Evolutionary conservation across 2,329 filamentous ascomycete genomes (phyloP).

Genomic region (Aureobasidium leucospermi): DNA sequence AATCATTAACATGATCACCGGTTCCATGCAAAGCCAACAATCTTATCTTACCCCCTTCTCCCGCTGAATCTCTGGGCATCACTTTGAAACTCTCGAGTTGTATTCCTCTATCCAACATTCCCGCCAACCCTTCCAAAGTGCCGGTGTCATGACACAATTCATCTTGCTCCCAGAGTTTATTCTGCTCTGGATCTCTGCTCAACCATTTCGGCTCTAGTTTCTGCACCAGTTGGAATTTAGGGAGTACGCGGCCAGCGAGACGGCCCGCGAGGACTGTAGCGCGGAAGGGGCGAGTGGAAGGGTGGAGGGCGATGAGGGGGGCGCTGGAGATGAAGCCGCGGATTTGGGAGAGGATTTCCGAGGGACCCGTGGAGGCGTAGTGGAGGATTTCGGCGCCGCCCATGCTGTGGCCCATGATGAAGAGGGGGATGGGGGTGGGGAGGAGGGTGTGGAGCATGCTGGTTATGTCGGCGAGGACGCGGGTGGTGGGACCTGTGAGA

Average conservation of each 20-base stretch:
- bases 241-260: slow-evolving; percentile 60
- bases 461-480: slow-evolving; percentile 70
- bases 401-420: slow-evolving; percentile 88
- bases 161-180: slow-evolving; percentile 57
- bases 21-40: slow-evolving; percentile 72
- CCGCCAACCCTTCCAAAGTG: slow-evolving; percentile 72
- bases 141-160: slow-evolving; percentile 72
- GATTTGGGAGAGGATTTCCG: slow-evolving; percentile 51
- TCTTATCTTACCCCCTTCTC: slow-evolving; percentile 51
- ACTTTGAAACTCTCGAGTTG: slow-evolving; percentile 52
- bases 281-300: slow-evolving; percentile 54
- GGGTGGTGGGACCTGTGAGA: slow-evolving; percentile 63
- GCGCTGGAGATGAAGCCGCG: slow-evolving; percentile 68
- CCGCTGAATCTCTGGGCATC: slow-evolving; percentile 32
- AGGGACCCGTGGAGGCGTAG: slow-evolving; percentile 42
- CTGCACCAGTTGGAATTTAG: slow-evolving; percentile 59
- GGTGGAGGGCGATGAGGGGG: slow-evolving; percentile 71
- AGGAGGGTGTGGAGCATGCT: slow-evolving; percentile 61
- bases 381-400: slow-evolving; percentile 72
- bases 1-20: slow-evolving; percentile 62
- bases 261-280: slow-evolving; percentile 60
- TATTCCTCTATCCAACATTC: slow-evolving; percentile 66
- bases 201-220: slow-evolving; percentile 58
- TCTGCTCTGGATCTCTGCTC: slow-evolving; percentile 58
- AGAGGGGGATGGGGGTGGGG: slow-evolving; percentile 50